A percentile compares a stretch with the other conserved stretches of the same genome.
These are phyloP conservation scores for Backusella westeae DNA, from an alignment of 192 early-diverging fungal genomes.

Conservation along the genomic window DNA sequence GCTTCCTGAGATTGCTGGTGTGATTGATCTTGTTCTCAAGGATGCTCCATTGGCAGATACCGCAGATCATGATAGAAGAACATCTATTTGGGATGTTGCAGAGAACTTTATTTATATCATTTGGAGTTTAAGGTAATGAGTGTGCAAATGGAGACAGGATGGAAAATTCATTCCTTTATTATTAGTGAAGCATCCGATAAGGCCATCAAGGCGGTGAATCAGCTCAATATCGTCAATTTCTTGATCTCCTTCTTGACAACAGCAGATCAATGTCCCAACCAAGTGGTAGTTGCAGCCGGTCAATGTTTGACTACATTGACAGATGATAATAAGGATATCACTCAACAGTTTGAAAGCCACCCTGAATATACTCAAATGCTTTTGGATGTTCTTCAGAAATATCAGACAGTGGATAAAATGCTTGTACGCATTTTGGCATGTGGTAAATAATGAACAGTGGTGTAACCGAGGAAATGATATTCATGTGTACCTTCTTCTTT, in stretches of 20 bases:
- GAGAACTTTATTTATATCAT: slow-evolving; percentile 58
- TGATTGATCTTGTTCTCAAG: slow-evolving; percentile 36
- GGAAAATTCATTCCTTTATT: not conserved
- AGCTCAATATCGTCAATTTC: slow-evolving; percentile 55
- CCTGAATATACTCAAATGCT: slow-evolving; percentile 53
- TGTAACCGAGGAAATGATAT: not conserved
- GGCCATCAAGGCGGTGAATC: slow-evolving; percentile 65
- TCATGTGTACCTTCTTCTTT: not conserved
- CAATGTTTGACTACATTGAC: slow-evolving; percentile 85
- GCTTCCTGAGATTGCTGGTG: slow-evolving; percentile 39
- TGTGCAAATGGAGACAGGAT: too few relatives aligned
- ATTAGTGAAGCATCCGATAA: slow-evolving; percentile 68
- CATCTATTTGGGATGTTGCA: slow-evolving; percentile 54
- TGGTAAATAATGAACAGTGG: slow-evolving; percentile 41
- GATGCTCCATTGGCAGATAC: slow-evolving; percentile 34
- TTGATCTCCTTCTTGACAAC: slow-evolving; percentile 67
- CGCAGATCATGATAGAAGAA: slow-evolving; percentile 35
- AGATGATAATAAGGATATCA: slow-evolving; percentile 66
- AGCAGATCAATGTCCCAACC: slow-evolving; percentile 45
- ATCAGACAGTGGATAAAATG: slow-evolving; percentile 51
- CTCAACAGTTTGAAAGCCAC: slow-evolving; percentile 56
- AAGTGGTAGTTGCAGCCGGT: slow-evolving; percentile 52
- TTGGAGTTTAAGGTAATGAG: slow-evolving; percentile 44
- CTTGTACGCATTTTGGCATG: slow-evolving; percentile 69
- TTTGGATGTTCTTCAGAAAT: slow-evolving; percentile 44